Conservation (phyloP, 345 rosid species). For the Acer campestre region DNA sequence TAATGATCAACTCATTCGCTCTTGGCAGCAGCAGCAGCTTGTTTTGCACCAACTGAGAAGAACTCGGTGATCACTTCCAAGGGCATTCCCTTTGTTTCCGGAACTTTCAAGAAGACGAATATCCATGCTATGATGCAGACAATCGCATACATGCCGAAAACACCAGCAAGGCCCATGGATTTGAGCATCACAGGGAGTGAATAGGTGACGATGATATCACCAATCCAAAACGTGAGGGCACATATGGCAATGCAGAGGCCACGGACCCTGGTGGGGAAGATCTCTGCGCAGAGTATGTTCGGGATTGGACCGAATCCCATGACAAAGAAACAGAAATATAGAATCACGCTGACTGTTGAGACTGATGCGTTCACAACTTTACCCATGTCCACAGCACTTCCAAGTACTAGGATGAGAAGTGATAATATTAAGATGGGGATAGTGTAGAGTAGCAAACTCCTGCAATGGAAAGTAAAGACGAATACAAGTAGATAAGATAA, state of each 20-base stretch:
- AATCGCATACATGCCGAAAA: slow-evolving; percentile 72
- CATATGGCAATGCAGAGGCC: slow-evolving; percentile 94
- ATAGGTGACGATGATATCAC: slow-evolving; percentile 83
- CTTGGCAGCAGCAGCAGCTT: slow-evolving; percentile 55
- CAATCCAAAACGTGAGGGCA: slow-evolving; percentile 80
- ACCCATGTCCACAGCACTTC: slow-evolving; percentile 55
- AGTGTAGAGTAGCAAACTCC: slow-evolving; percentile 84
- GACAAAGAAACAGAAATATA: slow-evolving; percentile 90
- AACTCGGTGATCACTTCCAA: slow-evolving; percentile 94
- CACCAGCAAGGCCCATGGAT: slow-evolving; percentile 77
- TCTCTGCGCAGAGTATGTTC: slow-evolving; percentile 92
- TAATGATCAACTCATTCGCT: slow-evolving; percentile 32
- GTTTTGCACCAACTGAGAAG: slow-evolving; percentile 84
- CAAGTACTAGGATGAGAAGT: slow-evolving; percentile 60
- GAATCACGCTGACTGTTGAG: slow-evolving; percentile 66
- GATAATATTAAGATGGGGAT: slow-evolving; percentile 71
- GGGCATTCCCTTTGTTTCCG: slow-evolving; percentile 98
- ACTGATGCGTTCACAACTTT: slow-evolving; percentile 58
- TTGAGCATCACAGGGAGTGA: slow-evolving; percentile 80
- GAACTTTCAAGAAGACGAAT: slow-evolving; percentile 78
- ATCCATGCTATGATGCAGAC: slow-evolving; percentile 71
- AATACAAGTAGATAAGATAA: background rate
- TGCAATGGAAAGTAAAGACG: slow-evolving; percentile 29
- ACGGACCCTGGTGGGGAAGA: slow-evolving; percentile 91
- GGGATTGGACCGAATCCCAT: slow-evolving; percentile 99